These are phyloP conservation scores for Suillus cothurnatus DNA, from an alignment of 768 basidiomycete species.

Conservation along the genomic window DNA sequence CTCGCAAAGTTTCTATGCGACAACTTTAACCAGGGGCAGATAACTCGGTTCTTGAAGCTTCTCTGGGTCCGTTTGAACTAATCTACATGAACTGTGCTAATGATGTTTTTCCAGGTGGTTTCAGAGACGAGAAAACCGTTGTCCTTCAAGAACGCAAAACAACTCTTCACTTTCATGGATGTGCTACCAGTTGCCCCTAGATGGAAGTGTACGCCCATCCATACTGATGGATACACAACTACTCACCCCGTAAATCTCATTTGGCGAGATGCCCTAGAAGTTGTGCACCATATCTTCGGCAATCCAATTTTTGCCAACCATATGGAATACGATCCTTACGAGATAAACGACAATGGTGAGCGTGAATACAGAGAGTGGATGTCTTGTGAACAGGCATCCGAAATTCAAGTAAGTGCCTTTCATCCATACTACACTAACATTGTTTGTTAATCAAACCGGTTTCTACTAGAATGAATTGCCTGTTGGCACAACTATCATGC, in stretches of 20 bases:
- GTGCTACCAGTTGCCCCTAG: conserved; percentile 19
- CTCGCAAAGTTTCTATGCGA: conserved; percentile 30
- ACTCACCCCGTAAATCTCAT: conserved; percentile 21
- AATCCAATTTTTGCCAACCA: conserved; percentile 23
- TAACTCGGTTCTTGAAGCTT: conserved; percentile 30
- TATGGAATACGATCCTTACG: conserved; percentile 21
- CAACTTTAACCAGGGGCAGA: conserved; percentile 29
- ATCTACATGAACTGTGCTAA: background rate
- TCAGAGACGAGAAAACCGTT: background rate
- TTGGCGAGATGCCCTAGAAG: conserved; percentile 29
- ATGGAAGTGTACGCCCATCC: conserved; percentile 19
- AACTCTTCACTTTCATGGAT: conserved; percentile 17
- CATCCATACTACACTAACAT: background rate
- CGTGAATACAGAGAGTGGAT: conserved; percentile 23
- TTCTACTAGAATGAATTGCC: conserved; percentile 20
- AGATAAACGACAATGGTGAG: conserved; percentile 25
- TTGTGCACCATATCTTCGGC: conserved; percentile 19
- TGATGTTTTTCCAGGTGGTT: background rate
- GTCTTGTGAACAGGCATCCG: conserved; percentile 21
- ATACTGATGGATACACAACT: conserved; percentile 14
- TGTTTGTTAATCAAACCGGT: background rate
- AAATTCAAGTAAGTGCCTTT: conserved; percentile 18
- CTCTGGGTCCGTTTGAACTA: conserved; percentile 22
- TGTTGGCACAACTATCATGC: too few species aligned
- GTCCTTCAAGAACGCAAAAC: conserved; percentile 20